Conservation (phyloP, 176 grass and related monocot species). For the Juncus effusus region DNA sequence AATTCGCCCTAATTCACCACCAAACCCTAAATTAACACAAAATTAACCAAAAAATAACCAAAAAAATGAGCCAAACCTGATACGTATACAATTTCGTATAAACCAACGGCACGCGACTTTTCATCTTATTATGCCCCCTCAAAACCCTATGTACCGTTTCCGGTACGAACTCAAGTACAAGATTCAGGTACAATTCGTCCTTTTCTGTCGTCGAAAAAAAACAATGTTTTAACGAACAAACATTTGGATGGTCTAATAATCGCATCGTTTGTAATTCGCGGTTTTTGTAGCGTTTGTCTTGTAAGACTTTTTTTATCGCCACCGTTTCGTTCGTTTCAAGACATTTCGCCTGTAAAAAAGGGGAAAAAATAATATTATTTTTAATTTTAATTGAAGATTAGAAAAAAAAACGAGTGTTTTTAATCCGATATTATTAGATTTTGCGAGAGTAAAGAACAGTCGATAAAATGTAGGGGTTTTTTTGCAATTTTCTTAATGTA, state of each 20-base stretch:
- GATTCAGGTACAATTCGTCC: constrained; percentile 72
- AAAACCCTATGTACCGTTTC: constrained; percentile 76
- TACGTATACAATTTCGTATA: constrained; percentile 86
- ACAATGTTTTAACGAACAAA: constrained; percentile 59
- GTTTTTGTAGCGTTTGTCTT: constrained; percentile 80
- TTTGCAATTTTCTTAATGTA: too few species aligned
- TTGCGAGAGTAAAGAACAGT: too few species aligned
- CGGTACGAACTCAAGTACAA: constrained; percentile 84
- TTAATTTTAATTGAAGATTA: too few species aligned
- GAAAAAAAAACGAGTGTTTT: too few species aligned
- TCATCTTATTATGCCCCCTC: constrained; percentile 73
- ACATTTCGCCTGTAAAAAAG: constrained; percentile 57
- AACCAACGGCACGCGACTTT: constrained; percentile 66
- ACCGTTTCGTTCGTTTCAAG: constrained; percentile 66
- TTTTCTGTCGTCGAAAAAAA: constrained; percentile 78
- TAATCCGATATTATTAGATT: too few species aligned
- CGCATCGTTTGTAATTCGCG: constrained; percentile 80
- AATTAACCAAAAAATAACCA: background rate
- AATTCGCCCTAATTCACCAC: constrained; percentile 8
- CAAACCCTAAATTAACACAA: background rate
- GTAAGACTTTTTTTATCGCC: constrained; percentile 87
- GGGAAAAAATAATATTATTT: background rate
- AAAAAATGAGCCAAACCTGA: constrained; percentile 65
- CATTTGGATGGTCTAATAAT: constrained; percentile 78
- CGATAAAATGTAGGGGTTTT: too few species aligned